These are phyloP conservation scores for Globisporangium yorkense DNA, from an alignment of 352 stramenopile genomes.

Conservation along the genomic window DNA sequence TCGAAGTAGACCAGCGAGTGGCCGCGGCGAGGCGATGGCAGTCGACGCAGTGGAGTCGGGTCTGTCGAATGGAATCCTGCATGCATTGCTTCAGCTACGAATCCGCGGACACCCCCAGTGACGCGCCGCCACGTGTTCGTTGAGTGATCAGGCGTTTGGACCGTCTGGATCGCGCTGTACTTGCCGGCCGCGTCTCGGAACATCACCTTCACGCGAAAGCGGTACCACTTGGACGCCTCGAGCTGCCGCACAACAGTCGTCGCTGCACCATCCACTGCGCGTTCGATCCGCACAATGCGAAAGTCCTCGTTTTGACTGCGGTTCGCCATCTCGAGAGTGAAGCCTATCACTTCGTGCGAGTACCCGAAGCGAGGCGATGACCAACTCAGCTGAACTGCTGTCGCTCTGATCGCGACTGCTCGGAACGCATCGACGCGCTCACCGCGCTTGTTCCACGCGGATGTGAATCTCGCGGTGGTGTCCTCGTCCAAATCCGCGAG, in stretches of 20 bases:
- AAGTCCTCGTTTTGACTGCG: constrained; percentile 55
- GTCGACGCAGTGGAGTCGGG: constrained; percentile 18
- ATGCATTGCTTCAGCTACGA: constrained; percentile 27
- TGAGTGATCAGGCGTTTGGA: constrained; percentile 28
- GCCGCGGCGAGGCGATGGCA: constrained; percentile 53
- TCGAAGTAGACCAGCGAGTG: constrained; percentile 50
- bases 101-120: constrained; percentile 15
- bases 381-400: constrained; percentile 35
- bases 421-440: constrained; percentile 23
- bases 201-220: constrained; percentile 47
- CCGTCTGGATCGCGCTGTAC: constrained; percentile 26
- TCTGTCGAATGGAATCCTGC: constrained; percentile 28
- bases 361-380: constrained; percentile 30
- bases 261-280: constrained; percentile 10
- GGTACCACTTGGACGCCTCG: constrained; percentile 27
- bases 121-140: constrained; percentile 38
- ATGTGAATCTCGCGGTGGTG: constrained; percentile 13
- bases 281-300: constrained; percentile 28
- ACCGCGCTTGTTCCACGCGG: constrained; percentile 6
- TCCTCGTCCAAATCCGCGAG: constrained; percentile 15
- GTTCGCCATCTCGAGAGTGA: constrained; percentile 58
- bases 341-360: constrained; percentile 32
- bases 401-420: constrained; percentile 23
- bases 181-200: constrained; percentile 29
- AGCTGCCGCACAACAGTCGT: constrained; percentile 22